phyloP scores from a whole-genome alignment of 2,329 filamentous ascomycete genomes.

The Penicillium sp. region DNA sequence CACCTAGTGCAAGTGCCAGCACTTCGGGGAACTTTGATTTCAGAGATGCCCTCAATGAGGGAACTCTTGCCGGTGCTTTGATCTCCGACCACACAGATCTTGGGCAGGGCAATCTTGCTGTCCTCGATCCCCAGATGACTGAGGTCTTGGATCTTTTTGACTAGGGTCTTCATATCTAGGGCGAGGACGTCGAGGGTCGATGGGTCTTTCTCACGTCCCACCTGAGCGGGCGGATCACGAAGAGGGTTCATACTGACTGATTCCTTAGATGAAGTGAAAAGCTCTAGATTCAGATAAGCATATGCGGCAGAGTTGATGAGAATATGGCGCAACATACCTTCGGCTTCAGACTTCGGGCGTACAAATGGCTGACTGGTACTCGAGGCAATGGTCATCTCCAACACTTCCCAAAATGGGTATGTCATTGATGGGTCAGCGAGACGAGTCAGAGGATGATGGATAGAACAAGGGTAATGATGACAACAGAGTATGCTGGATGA shows the following conservation, averaged over 20 bases:
- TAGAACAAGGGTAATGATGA: background rate
- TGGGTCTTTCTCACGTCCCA: background rate
- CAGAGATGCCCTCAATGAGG: conserved; percentile 59
- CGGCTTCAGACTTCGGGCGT: background rate
- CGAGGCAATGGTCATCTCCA: background rate
- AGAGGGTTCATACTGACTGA: background rate
- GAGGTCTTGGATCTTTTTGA: conserved; percentile 55
- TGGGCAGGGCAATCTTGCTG: conserved; percentile 65
- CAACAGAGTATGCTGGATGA: background rate
- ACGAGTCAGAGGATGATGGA: background rate
- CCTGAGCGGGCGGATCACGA: too few species aligned
- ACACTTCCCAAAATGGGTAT: background rate
- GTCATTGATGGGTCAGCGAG: too few species aligned
- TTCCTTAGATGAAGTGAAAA: background rate
- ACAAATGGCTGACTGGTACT: background rate
- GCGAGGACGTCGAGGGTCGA: conserved; percentile 22
- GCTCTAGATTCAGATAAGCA: background rate
- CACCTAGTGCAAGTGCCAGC: conserved; percentile 76
- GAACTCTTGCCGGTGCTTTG: conserved; percentile 82
- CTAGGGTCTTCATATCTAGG: conserved; percentile 36
- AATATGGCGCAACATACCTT: background rate
- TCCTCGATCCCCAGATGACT: conserved; percentile 71
- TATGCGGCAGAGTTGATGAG: background rate
- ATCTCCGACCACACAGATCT: conserved; percentile 79
- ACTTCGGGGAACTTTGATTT: conserved; percentile 68